A percentile compares a stretch with the other conserved stretches of the same genome.
phyloP scores from a whole-genome alignment of 768 basidiomycete species.

The Boletus insuetus region DNA sequence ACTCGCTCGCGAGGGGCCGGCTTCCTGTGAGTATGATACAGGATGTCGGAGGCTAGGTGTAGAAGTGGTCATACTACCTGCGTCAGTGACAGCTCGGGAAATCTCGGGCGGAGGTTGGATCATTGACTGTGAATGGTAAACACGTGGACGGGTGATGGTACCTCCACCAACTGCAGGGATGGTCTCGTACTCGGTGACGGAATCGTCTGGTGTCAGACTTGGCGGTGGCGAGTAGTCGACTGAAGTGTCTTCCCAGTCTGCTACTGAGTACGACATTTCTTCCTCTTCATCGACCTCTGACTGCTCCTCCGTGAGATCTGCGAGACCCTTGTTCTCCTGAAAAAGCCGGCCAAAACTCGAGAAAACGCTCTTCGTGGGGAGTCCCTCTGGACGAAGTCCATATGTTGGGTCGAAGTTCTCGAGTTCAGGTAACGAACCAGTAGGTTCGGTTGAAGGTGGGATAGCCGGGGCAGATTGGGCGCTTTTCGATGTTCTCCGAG shows the following conservation, averaged over 20 bases:
- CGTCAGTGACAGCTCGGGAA: constrained; percentile 35
- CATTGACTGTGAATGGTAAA: constrained; percentile 82
- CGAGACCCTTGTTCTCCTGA: constrained; percentile 63
- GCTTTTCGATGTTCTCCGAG: constrained; percentile 25
- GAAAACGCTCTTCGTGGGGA: constrained; percentile 83
- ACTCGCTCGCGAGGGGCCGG: constrained; percentile 31
- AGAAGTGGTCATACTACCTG: constrained; percentile 47
- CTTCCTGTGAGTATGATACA: constrained; percentile 6
- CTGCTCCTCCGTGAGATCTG: constrained; percentile 73
- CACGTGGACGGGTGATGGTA: constrained; percentile 76
- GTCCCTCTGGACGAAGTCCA: constrained; percentile 87
- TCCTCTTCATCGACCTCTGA: constrained; percentile 39
- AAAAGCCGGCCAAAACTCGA: constrained; percentile 75
- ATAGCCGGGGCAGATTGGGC: constrained; percentile 18
- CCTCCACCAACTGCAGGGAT: constrained; percentile 93
- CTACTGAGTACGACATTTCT: constrained; percentile 55
- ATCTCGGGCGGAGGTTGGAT: constrained; percentile 46
- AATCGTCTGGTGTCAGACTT: constrained; percentile 43
- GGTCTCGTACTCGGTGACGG: constrained; percentile 72
- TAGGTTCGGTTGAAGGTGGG: constrained; percentile 23
- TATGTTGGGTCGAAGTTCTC: constrained; percentile 97
- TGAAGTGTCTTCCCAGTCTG: constrained; percentile 67
- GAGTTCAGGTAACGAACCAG: constrained; percentile 40
- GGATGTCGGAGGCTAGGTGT: background rate
- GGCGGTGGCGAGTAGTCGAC: constrained; percentile 45